These are phyloP conservation scores for Daedaleopsis nitida DNA, from an alignment of 768 basidiomycete genomes.

Conservation along the genomic window DNA sequence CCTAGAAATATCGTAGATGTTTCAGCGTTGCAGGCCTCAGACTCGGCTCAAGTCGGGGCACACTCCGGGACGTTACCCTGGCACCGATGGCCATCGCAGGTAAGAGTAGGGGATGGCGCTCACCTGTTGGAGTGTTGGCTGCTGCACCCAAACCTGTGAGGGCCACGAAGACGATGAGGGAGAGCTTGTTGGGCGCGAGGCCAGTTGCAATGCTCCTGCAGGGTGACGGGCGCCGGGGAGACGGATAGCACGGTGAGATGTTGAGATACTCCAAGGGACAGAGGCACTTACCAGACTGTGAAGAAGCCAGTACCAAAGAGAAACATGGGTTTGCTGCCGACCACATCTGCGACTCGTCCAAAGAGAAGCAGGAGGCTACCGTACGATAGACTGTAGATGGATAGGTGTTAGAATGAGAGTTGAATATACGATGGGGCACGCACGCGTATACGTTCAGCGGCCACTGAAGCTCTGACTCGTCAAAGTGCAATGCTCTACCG, in stretches of 20 bases:
- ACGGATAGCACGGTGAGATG: neutral
- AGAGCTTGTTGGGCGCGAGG: conserved; percentile 29
- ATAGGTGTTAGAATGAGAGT: neutral
- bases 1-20: conserved; percentile 7
- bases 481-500: conserved; percentile 25
- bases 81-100: no score
- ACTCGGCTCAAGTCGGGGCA: neutral
- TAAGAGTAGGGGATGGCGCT: no score
- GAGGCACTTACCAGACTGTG: conserved; percentile 29
- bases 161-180: conserved; percentile 36
- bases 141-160: conserved; percentile 37
- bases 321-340: conserved; percentile 31
- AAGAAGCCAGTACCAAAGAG: conserved; percentile 35
- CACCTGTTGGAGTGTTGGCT: conserved; percentile 36
- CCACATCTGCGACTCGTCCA: conserved; percentile 23
- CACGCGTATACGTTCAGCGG: conserved; percentile 26
- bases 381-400: conserved; percentile 20
- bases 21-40: neutral
- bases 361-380: conserved; percentile 24
- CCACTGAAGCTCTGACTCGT: conserved; percentile 27
- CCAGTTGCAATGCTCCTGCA: conserved; percentile 34
- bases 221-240: no score
- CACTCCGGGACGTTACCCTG: neutral
- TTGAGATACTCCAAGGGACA: neutral
- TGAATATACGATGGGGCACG: neutral